Evolutionary conservation across 805 yeast species (phyloP), one percentile per base, ranked within the genome.

Genomic region (Metschnikowia koreensis): DNA sequence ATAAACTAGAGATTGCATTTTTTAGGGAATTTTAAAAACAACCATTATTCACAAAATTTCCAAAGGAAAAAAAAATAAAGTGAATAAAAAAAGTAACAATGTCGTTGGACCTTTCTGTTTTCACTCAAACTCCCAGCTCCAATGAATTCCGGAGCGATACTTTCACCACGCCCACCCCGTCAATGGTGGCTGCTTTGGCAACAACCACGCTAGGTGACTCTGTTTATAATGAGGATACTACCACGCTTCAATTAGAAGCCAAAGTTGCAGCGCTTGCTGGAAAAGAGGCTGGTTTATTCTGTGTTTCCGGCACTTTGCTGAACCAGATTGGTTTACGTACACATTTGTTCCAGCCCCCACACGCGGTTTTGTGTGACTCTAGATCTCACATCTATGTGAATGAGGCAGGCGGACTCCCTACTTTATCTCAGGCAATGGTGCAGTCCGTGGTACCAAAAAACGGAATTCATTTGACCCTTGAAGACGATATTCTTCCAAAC

Each of bases 371-470:
- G 27, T 73, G 78, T 56, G 77, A 73, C 56, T 53, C 63, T 55
- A 52, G 77, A 33, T 59, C 71, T 6, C 78, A 74, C 48, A 66
- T 74, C 5, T 74, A 51, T 47, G 61, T 65, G 13, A 64, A 70
- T 53, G 77, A 74, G 56, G 77, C 77, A 3, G 77, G 77, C 13
- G 78, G 78, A 2, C 58, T 73, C 40, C 75, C 78, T 28, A 66
- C 76, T 0, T 63, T 74, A 31, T 70, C 75, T 11, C 78, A 74
- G 55, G 77, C 76, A 2, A 66, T 74, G 75, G 70, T 68, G 6
- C 74, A 69, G 38, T 66, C 78, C 1, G 63, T 74, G 1, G 52
- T 54, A 8, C 77, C 78, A 10, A 58, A 55, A 17, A 74, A 74
- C 53, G 70, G 68, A 7, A 47, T 57, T 12, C 65, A 73, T 52